A percentile compares a stretch with the other conserved stretches of the same genome.
Conservation (phyloP, 768 basidiomycete genomes). For the Boletus subparvulus region DNA sequence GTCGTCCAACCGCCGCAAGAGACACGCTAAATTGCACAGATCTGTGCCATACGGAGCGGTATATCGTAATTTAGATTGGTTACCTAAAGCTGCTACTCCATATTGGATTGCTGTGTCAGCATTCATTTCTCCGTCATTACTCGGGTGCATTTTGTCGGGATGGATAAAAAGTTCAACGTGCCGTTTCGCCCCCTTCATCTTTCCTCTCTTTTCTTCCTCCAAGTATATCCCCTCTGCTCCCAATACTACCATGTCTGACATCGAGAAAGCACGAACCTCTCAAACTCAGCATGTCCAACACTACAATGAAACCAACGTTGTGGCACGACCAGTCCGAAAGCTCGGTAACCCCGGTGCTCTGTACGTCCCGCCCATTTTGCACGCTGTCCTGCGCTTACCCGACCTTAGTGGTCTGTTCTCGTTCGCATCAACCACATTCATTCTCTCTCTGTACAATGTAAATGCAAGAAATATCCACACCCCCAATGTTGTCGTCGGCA, state of each 20-base stretch:
- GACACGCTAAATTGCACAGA: background rate
- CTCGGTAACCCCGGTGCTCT: constrained; percentile 57
- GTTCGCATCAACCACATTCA: constrained; percentile 81
- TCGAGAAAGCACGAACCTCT: constrained; percentile 31
- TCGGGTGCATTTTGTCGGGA: constrained; percentile 15
- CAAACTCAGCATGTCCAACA: constrained; percentile 21
- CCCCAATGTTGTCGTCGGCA: constrained; percentile 78
- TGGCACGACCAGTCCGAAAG: constrained; percentile 29
- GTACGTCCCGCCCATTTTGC: constrained; percentile 16
- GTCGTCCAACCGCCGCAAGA: background rate
- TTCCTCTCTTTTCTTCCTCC: background rate
- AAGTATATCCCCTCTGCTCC: background rate
- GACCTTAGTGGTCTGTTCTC: constrained; percentile 66
- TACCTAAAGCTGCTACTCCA: background rate
- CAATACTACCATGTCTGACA: constrained; percentile 33
- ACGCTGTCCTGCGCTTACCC: background rate
- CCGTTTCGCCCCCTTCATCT: background rate
- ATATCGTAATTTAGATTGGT: background rate
- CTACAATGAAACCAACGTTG: constrained; percentile 19
- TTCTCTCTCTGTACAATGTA: constrained; percentile 74
- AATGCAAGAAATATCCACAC: constrained; percentile 48
- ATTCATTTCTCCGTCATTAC: constrained; percentile 17
- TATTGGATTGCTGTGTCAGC: constrained; percentile 19
- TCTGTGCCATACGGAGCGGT: no score
- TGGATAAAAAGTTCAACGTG: constrained; percentile 18